These are phyloP conservation scores for Biscutella laevigata DNA, from an alignment of 441 rosid genomes.

Conservation along the genomic window DNA sequence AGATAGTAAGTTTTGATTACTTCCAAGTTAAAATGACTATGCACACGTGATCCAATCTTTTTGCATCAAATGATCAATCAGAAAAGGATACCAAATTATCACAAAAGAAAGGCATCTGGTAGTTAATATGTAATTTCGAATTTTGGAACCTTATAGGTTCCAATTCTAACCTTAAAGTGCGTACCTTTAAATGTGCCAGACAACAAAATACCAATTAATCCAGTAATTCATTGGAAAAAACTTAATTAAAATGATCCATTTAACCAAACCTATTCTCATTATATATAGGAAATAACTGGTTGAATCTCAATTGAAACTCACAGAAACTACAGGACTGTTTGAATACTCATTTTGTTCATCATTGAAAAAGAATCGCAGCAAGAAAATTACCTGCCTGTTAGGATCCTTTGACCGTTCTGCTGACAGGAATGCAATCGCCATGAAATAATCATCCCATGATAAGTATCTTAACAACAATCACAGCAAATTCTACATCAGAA, in stretches of 20 bases:
- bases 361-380: too few species aligned
- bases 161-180: background rate
- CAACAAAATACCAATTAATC: background rate
- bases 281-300: background rate
- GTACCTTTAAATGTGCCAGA: background rate
- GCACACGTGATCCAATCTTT: background rate
- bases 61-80: background rate
- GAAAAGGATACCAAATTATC: background rate
- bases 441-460: constrained; percentile 96
- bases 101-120: background rate
- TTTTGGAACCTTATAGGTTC: background rate
- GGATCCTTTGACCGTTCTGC: constrained; percentile 94
- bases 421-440: constrained; percentile 84
- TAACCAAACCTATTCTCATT: too few species aligned
- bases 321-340: background rate
- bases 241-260: background rate
- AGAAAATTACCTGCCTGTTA: constrained; percentile 69
- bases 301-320: background rate
- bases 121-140: background rate
- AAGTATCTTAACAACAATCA: constrained; percentile 37
- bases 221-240: background rate
- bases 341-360: background rate
- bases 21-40: background rate
- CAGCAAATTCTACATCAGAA: background rate
- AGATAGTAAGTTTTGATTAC: background rate